phyloP scores from a whole-genome alignment of 108 stramenopile genomes.

The Heterococcus sp. region DNA sequence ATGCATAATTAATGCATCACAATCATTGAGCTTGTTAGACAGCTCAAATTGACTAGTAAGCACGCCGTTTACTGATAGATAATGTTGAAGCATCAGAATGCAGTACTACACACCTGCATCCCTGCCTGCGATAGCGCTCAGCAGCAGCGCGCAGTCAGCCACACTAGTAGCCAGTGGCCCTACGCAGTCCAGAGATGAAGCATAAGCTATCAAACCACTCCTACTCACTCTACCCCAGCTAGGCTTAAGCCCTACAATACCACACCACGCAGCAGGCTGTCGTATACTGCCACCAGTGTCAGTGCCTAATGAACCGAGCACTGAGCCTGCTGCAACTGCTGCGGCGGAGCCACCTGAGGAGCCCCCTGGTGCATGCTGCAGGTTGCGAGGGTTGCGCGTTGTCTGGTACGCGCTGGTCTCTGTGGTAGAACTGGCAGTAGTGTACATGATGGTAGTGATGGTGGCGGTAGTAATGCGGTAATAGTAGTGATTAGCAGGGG shows the following conservation, averaged over 20 bases:
- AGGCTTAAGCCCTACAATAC: constrained; percentile 91
- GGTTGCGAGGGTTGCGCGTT: constrained; percentile 35
- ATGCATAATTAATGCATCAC: no score
- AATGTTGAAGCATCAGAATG: no score
- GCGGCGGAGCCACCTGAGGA: constrained; percentile 74
- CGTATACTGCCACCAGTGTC: constrained; percentile 97
- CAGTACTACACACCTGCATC: no score
- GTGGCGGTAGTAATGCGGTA: no score
- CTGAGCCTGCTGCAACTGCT: constrained; percentile 79
- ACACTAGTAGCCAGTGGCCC: constrained; percentile 66
- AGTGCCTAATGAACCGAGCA: constrained; percentile 78
- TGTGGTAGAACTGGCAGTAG: constrained; percentile 33
- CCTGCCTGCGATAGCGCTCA: constrained; percentile 23
- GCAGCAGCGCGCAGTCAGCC: constrained; percentile 16
- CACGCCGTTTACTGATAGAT: no score
- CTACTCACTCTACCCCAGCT: constrained; percentile 81
- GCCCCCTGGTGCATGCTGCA: constrained; percentile 32
- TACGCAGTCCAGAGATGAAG: constrained; percentile 84
- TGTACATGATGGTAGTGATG: no score
- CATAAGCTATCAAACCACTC: constrained; percentile 90
- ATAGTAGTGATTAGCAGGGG: no score
- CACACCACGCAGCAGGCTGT: constrained; percentile 89
- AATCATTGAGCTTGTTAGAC: no score
- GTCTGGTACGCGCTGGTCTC: constrained; percentile 38
- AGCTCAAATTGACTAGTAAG: no score